Evolutionary conservation across 441 rosid genomes (phyloP).

Genomic region (Arabidopsis hybrid): DNA sequence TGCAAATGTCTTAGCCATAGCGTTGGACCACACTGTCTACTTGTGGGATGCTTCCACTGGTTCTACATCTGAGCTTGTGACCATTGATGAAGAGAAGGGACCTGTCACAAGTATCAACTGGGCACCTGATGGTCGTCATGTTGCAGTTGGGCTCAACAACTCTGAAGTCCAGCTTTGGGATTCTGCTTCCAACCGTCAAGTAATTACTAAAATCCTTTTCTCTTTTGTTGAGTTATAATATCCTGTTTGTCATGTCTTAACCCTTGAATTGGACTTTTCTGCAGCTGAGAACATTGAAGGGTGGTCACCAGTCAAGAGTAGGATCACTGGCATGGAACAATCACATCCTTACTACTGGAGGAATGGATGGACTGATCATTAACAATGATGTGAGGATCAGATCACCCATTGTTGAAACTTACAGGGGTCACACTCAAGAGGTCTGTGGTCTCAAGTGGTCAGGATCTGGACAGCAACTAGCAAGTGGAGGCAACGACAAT

Average conservation of each 20-base stretch:
- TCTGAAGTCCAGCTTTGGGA: slow-evolving; percentile 80
- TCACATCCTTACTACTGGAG: slow-evolving; percentile 46
- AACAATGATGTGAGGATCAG: slow-evolving; percentile 47
- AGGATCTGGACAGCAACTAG: slow-evolving; percentile 47
- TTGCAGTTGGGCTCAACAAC: slow-evolving; percentile 75
- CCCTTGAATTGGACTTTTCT: neutral
- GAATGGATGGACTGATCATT: slow-evolving; percentile 46
- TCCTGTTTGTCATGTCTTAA: too few species aligned
- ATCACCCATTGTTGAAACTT: slow-evolving; percentile 46
- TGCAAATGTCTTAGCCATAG: slow-evolving; percentile 71
- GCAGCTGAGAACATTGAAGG: slow-evolving; percentile 35
- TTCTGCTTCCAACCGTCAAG: slow-evolving; percentile 50
- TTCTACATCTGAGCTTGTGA: slow-evolving; percentile 70
- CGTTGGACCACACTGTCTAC: slow-evolving; percentile 67
- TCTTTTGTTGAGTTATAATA: neutral
- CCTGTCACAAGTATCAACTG: slow-evolving; percentile 81
- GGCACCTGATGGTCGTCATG: slow-evolving; percentile 79
- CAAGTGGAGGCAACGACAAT: slow-evolving; percentile 49
- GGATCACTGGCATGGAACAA: slow-evolving; percentile 51
- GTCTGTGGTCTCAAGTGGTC: slow-evolving; percentile 49
- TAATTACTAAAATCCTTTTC: slow-evolving; percentile 13
- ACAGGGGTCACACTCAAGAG: slow-evolving; percentile 49
- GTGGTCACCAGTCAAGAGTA: slow-evolving; percentile 44
- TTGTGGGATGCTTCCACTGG: slow-evolving; percentile 74
- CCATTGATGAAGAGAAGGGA: slow-evolving; percentile 64